Evolutionary conservation across 345 rosid species (phyloP), one percentile per base, ranked within the genome.

Genomic region (Garcia nutans): DNA sequence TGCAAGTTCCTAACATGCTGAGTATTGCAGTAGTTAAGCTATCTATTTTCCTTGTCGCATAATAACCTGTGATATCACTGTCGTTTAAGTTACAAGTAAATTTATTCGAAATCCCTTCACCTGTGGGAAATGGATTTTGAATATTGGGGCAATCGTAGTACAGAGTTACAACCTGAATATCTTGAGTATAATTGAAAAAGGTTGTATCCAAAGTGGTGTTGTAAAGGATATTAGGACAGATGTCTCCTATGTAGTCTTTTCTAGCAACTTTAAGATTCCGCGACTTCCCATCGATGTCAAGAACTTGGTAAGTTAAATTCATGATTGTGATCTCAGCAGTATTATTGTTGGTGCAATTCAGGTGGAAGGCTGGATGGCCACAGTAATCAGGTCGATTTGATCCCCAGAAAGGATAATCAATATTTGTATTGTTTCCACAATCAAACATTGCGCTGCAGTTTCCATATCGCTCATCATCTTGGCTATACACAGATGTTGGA

Each of bases 321-420:
- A 4, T n/a, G 26, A 89, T 68, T 23, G n/a, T 85, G 68, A 85
- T 84, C 63, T 11, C 69, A 2, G 80, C 55, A 1, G 58, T 4
- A 15, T 76, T 5, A 12, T 76, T 41, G 33, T 24, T 59, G 8
- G 37, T 75, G 45, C 87, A 82, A 50, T 61, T 44, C 2, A 85
- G 72, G 45, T 68, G 11, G 16, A 82, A 84, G 0, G 70, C 72
- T 13, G 84, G 74, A 8, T 6, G 60, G 2, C 90, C 87, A 4
- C 87, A 47, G 50, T 47, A 47, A 9, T 13, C 45, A 26, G 76
- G 47, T 42, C 65, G 74, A 65, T 56, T 56, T 8, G 15, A 47
- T 47, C 41, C 26, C 50, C 50, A 47, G 50, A 87, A 87, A 3
- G 84, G 85, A 54, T 78, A 87, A 26, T 33, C n/a, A 33, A 83